A percentile compares a stretch with the other conserved stretches of the same genome.
Conservation (phyloP, 129 eudicot genomes). For the Flaveria bidentis region DNA sequence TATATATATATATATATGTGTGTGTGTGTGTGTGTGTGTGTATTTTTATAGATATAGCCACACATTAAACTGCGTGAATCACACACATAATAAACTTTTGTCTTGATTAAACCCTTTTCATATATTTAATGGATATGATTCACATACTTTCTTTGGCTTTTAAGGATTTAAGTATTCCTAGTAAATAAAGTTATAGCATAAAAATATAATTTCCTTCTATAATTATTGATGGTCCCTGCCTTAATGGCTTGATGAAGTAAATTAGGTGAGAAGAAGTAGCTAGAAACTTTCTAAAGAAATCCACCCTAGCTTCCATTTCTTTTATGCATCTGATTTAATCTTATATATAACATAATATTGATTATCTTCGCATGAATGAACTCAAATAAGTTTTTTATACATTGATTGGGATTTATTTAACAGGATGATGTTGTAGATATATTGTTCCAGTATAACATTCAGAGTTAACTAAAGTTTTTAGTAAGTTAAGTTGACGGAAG, state of each 20-base stretch:
- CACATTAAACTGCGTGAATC: not conserved
- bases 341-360: too few relatives aligned
- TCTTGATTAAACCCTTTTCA: constrained; percentile 1
- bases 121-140: not conserved
- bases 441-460: too few relatives aligned
- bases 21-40: too few relatives aligned
- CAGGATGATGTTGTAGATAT: too few relatives aligned
- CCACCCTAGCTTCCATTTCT: not conserved
- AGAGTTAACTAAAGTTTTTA: too few relatives aligned
- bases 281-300: not conserved
- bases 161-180: not conserved
- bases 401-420: too few relatives aligned
- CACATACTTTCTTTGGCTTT: not conserved
- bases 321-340: not conserved
- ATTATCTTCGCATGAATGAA: too few relatives aligned
- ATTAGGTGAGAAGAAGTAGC: constrained; percentile 14
- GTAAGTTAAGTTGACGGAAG: too few relatives aligned
- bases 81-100: not conserved
- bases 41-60: too few relatives aligned
- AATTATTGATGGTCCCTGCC: constrained; percentile 17
- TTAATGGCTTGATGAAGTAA: not conserved
- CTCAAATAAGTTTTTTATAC: too few relatives aligned
- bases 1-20: too few relatives aligned
- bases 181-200: not conserved
- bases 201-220: constrained; percentile 10